phyloP scores from a whole-genome alignment of 2,329 filamentous ascomycete species.

The Volutella citrinella region DNA sequence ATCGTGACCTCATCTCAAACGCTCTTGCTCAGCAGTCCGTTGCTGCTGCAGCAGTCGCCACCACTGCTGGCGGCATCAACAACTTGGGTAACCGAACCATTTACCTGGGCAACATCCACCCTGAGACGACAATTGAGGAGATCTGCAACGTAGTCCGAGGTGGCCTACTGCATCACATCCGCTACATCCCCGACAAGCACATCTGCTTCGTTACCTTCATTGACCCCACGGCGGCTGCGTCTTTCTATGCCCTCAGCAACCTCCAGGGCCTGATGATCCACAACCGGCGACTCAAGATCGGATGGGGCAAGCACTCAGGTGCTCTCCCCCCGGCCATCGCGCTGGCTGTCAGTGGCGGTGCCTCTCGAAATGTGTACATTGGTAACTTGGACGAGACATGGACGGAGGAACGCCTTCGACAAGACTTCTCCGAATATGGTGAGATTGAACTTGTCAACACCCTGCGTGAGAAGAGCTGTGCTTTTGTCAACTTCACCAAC shows the following conservation, averaged over 20 bases:
- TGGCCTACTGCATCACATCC: conserved; percentile 93
- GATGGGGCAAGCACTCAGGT: conserved; percentile 98
- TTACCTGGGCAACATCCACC: conserved; percentile 97
- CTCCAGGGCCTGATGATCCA: conserved; percentile 98
- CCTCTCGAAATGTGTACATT: conserved; percentile 97
- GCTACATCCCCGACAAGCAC: conserved; percentile 99
- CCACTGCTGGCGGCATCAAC: conserved; percentile 92
- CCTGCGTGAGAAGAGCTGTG: conserved; percentile 96
- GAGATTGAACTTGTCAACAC: conserved; percentile 98
- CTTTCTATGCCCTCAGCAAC: conserved; percentile 97
- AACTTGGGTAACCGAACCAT: conserved; percentile 97
- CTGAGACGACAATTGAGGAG: conserved; percentile 97
- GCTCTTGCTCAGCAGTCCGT: conserved; percentile 97
- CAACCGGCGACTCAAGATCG: conserved; percentile 95
- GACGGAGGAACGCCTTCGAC: conserved; percentile 91
- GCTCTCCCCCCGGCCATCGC: conserved; percentile 94
- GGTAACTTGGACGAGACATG: conserved; percentile 96
- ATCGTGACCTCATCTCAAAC: conserved; percentile 94
- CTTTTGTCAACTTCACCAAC: conserved; percentile 99
- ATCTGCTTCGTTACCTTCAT: conserved; percentile 99
- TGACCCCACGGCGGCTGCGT: conserved; percentile 94
- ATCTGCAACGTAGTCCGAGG: conserved; percentile 99
- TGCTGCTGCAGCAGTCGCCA: conserved; percentile 92
- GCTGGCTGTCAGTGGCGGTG: conserved; percentile 90
- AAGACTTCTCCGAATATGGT: conserved; percentile 96